phyloP scores from a whole-genome alignment of 192 early-diverging fungal species.

The Backusella mclennaniae region DNA sequence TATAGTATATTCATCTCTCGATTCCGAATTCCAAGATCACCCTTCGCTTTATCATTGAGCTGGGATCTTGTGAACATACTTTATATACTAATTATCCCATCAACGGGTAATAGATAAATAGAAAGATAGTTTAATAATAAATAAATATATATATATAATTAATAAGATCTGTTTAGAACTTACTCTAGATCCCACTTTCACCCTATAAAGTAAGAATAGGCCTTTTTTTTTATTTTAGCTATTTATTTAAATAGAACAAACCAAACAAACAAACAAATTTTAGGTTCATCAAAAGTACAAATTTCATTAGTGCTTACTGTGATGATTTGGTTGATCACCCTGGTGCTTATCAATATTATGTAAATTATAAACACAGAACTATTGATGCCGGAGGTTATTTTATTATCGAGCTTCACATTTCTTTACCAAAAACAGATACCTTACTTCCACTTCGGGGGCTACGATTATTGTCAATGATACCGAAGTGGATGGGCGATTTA shows the following conservation, averaged over 20 bases:
- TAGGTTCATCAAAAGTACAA: slow-evolving; percentile 31
- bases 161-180: not conserved
- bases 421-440: slow-evolving; percentile 34
- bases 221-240: slow-evolving; percentile 2
- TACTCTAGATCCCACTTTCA: slow-evolving; percentile 43
- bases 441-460: slow-evolving; percentile 86
- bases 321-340: slow-evolving; percentile 62
- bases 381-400: slow-evolving; percentile 54
- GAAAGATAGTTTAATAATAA: slow-evolving; percentile 32
- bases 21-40: slow-evolving; percentile 62
- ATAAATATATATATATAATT: not conserved
- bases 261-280: slow-evolving; percentile 7
- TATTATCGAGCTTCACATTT: slow-evolving; percentile 84
- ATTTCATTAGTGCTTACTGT: slow-evolving; percentile 57
- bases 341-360: slow-evolving; percentile 89
- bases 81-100: slow-evolving; percentile 88
- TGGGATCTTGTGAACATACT: slow-evolving; percentile 63
- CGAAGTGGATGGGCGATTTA: slow-evolving; percentile 94
- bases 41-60: slow-evolving; percentile 79
- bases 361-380: slow-evolving; percentile 50
- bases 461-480: slow-evolving; percentile 84
- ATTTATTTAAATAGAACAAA: not conserved
- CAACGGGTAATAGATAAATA: slow-evolving; percentile 51
- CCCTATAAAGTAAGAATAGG: slow-evolving; percentile 32
- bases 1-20: slow-evolving; percentile 75